A percentile compares a stretch with the other conserved stretches of the same genome.
Conservation (phyloP, 73 alveolate genomes). For the Uronychia binucleata region DNA sequence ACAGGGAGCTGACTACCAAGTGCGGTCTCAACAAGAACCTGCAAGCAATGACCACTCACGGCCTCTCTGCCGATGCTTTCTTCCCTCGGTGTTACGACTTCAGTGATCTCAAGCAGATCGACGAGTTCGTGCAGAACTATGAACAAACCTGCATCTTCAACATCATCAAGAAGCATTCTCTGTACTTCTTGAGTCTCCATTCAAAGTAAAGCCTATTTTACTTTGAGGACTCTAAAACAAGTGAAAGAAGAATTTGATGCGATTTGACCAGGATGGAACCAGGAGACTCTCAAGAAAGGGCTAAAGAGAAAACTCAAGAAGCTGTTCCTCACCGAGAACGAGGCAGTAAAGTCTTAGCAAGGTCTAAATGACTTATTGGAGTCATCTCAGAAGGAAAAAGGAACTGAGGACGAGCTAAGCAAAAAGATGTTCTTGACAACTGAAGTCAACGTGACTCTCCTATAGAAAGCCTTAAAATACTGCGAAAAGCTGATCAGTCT, state of each 20-base stretch:
- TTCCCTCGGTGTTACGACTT: conserved; percentile 69
- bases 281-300: background rate
- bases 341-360: background rate
- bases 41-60: conserved; percentile 35
- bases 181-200: conserved; percentile 16
- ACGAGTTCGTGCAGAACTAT: conserved; percentile 40
- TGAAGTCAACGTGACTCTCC: conserved; percentile 9
- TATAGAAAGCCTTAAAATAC: conserved; percentile 5
- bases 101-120: conserved; percentile 50
- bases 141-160: conserved; percentile 38
- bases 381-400: background rate
- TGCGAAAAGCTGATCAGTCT: background rate
- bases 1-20: conserved; percentile 80
- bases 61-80: conserved; percentile 16
- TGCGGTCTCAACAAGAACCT: conserved; percentile 72
- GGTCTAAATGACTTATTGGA: background rate
- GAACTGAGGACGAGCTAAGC: background rate
- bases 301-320: conserved; percentile 30
- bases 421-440: conserved; percentile 1
- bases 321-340: conserved; percentile 6
- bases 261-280: background rate
- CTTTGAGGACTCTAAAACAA: background rate
- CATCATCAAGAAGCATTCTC: conserved; percentile 29
- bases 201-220: background rate
- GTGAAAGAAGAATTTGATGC: background rate